Base-by-base conservation (phyloP, 305 asterid species). In the Salvia sclarea region DNA sequence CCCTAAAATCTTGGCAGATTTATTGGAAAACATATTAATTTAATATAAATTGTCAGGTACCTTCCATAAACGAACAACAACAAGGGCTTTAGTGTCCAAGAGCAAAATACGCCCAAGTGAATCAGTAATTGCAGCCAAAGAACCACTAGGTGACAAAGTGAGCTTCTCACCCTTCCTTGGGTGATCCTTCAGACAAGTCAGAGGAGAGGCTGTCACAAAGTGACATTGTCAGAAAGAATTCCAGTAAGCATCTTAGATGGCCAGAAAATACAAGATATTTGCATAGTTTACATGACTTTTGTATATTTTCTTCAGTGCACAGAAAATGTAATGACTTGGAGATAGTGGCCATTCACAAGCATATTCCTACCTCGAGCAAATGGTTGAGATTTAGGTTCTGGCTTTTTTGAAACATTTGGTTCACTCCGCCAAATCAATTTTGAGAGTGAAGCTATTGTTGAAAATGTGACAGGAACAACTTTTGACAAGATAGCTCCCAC, bases 151-250 rank as follows among this genome's bases (percentile, higher is more conserved):
- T 12, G 96, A 94, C 81, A 91, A 73, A 0, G 98, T 91, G 62
- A 94, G 93, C 77, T 86, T 94, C 83, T 91, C 97, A 30, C 99
- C 99, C 82, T 91, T 91, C 76, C 98, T 88, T 1, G 98, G 99
- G 54, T 85, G 78, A 86, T 91, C 99, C 84, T 87, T 88, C 81
- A 93, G 79, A 78, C 97, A 88, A 75, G 98, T 93, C 67, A 93
- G 71, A 45, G 96, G 80, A 66, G 93, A 85, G 54, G 99, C 99
- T 94, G 93, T 70, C 82, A 85, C 50, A 77, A 82, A 28, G 25
- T 43, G n/a, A 66, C 57, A 58, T 45, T 31, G 43, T 30, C 37
- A 75, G 56, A 16, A 62, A 13, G 58, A 60, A 64, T 16, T 59
- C 60, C 20, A 76, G 58, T 47, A 40, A 17, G 75, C 45, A 21